phyloP scores from a whole-genome alignment of 129 eudicot species.

The Logfia minima region DNA sequence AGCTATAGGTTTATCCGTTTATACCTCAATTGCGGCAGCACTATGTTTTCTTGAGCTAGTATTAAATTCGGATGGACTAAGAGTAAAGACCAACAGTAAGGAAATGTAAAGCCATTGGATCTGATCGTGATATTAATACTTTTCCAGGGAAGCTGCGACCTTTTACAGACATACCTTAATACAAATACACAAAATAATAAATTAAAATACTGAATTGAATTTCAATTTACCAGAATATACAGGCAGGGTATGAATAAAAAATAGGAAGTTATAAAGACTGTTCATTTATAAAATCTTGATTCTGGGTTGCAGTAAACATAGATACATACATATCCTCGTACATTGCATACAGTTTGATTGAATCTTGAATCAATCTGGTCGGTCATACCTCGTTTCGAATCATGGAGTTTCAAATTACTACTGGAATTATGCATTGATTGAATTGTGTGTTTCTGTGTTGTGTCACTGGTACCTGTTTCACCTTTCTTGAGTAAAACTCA shows the following conservation, averaged over 20 bases:
- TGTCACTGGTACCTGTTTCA: no score
- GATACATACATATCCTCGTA: constrained; percentile 48
- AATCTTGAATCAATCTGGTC: constrained; percentile 61
- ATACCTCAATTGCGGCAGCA: constrained; percentile 49
- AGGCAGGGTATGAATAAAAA: not conserved
- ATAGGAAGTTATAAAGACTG: not conserved
- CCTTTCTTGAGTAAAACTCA: no score
- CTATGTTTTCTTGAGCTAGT: constrained; percentile 36
- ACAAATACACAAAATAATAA: not conserved
- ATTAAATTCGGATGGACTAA: constrained; percentile 47
- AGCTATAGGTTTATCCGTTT: constrained; percentile 13
- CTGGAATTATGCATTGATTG: no score
- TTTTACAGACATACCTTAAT: constrained; percentile 51
- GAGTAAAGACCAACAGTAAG: constrained; percentile 38
- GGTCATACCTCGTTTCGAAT: constrained; percentile 14
- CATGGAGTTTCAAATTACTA: constrained; percentile 17
- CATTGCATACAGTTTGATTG: constrained; percentile 72
- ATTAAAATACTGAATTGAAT: not conserved
- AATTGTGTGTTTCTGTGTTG: no score
- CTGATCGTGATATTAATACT: constrained; percentile 61
- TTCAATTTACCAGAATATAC: not conserved
- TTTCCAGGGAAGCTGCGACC: constrained; percentile 91
- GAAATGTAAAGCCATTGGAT: constrained; percentile 48
- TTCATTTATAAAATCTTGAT: constrained; percentile 3
- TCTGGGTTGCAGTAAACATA: not conserved